These are phyloP conservation scores for Westerdykella sp. DNA, from an alignment of 2,329 filamentous ascomycete genomes.

Conservation along the genomic window DNA sequence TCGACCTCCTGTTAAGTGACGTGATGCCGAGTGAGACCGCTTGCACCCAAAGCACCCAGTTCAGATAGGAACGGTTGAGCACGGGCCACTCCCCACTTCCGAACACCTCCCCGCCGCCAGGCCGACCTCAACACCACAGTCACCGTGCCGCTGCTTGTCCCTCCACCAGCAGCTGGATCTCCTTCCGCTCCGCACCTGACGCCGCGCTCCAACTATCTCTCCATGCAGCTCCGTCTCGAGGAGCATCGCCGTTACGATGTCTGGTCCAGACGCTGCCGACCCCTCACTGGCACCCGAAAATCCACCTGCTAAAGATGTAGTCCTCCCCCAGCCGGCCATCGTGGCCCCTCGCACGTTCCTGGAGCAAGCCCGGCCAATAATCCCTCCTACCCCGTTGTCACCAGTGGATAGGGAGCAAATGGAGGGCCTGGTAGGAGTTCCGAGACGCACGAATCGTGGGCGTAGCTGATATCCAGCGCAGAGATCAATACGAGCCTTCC, in stretches of 20 bases:
- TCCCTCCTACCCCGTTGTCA: conserved; percentile 42
- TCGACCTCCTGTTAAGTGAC: too few species aligned
- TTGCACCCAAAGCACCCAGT: not conserved
- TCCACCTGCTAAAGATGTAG: conserved; percentile 21
- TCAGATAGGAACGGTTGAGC: not conserved
- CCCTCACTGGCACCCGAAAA: conserved; percentile 15
- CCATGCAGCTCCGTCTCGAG: conserved; percentile 33
- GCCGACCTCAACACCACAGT: too few species aligned
- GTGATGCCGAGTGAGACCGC: too few species aligned
- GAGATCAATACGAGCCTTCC: conserved; percentile 89
- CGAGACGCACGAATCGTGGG: not conserved
- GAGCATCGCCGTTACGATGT: conserved; percentile 34
- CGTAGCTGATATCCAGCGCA: conserved; percentile 33
- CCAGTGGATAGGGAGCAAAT: conserved; percentile 69
- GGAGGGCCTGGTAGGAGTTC: conserved; percentile 63
- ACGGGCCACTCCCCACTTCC: conserved; percentile 10
- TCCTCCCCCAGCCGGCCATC: conserved; percentile 23
- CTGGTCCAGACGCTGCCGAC: conserved; percentile 33
- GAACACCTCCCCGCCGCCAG: conserved; percentile 4
- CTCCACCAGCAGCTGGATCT: conserved; percentile 26
- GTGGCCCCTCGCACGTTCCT: conserved; percentile 37
- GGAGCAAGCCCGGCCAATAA: conserved; percentile 21
- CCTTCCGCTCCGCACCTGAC: conserved; percentile 10
- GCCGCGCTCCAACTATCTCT: conserved; percentile 12
- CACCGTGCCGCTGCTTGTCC: not conserved